A percentile compares a stretch with the other conserved stretches of the same genome.
These are phyloP conservation scores for Ophiostoma australiae DNA, from an alignment of 2,329 filamentous ascomycete genomes.

Conservation along the genomic window DNA sequence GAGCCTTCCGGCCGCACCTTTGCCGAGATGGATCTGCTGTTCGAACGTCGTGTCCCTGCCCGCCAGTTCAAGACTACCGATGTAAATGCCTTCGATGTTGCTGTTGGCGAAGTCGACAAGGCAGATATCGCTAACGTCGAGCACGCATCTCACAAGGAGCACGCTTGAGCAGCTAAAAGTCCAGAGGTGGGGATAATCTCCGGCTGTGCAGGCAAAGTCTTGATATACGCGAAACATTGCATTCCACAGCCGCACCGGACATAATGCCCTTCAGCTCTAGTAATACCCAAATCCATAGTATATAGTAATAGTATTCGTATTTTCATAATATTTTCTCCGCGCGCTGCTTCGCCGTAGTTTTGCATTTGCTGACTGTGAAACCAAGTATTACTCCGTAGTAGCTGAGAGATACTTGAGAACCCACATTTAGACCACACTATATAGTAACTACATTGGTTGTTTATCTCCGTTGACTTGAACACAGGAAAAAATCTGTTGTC, in stretches of 20 bases:
- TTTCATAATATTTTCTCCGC: background rate
- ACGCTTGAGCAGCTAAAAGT: background rate
- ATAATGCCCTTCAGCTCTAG: no score
- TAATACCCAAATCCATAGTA: no score
- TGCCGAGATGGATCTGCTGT: constrained; percentile 52
- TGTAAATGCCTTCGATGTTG: constrained; percentile 19
- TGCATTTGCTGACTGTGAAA: background rate
- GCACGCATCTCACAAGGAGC: background rate
- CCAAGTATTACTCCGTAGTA: background rate
- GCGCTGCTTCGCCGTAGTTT: background rate
- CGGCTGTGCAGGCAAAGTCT: background rate
- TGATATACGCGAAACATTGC: background rate
- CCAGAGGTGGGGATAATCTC: background rate
- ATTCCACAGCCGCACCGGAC: background rate
- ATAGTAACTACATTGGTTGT: no score
- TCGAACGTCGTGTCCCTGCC: constrained; percentile 42
- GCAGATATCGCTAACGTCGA: background rate
- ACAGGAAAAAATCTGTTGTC: no score
- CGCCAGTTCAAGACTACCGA: constrained; percentile 30
- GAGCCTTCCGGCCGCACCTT: constrained; percentile 51
- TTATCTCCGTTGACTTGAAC: no score
- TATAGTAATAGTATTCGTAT: background rate
- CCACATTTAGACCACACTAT: no score
- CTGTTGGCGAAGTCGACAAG: constrained; percentile 15
- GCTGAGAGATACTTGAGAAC: no score